Evolutionary conservation across 2,329 filamentous ascomycete species (phyloP).

Genomic region (Tolypocladium tundrense): DNA sequence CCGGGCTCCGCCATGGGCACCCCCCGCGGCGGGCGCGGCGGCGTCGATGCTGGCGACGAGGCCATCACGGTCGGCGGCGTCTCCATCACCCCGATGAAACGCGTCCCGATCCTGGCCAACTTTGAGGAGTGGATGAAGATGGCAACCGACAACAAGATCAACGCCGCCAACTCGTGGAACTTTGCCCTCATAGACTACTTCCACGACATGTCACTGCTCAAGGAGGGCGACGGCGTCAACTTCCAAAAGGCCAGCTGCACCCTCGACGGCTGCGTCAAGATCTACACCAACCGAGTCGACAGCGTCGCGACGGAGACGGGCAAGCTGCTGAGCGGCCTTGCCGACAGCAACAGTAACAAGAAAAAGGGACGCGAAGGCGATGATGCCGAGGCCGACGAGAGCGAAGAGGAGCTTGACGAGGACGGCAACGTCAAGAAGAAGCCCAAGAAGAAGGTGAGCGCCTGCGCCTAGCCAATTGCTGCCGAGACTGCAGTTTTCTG

Average conservation of each 20-base stretch:
- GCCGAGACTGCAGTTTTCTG: neutral
- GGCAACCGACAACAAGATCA: conserved; percentile 99
- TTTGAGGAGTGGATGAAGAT: conserved; percentile 99
- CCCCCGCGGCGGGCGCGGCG: conserved; percentile 28
- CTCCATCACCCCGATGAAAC: conserved; percentile 89
- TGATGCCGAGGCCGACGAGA: conserved; percentile 58
- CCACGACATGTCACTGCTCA: conserved; percentile 94
- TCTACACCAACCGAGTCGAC: conserved; percentile 96
- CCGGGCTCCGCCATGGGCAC: conserved; percentile 46
- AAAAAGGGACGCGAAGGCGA: conserved; percentile 57
- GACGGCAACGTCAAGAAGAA: conserved; percentile 51
- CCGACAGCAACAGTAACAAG: conserved; percentile 73
- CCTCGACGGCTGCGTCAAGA: conserved; percentile 95
- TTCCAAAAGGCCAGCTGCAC: conserved; percentile 98
- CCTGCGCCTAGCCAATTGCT: neutral
- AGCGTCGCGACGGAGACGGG: conserved; percentile 97
- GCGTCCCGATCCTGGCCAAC: conserved; percentile 89
- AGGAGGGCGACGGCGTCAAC: conserved; percentile 94
- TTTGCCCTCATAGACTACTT: conserved; percentile 99
- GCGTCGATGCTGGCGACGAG: conserved; percentile 40
- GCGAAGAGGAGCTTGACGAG: conserved; percentile 52
- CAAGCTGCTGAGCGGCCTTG: conserved; percentile 84
- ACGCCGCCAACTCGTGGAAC: conserved; percentile 96
- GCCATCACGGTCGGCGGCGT: conserved; percentile 58
- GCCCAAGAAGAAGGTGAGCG: conserved; percentile 62